These are phyloP conservation scores for Colletotrichum orbiculare DNA, from an alignment of 2,329 filamentous ascomycete species.

Conservation along the genomic window DNA sequence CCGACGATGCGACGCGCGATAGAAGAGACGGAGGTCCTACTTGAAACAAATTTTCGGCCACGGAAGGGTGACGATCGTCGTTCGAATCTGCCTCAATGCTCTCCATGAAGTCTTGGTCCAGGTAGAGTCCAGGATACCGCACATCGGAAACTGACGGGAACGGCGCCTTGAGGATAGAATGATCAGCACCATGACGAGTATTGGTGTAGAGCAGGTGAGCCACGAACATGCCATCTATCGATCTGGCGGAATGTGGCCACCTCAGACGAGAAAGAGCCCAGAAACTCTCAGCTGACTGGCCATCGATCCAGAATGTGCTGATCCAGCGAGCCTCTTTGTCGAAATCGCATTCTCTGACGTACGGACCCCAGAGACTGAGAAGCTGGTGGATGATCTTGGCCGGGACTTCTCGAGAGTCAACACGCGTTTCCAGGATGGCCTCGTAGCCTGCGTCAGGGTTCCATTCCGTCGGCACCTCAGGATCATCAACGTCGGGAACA, in stretches of 20 bases:
- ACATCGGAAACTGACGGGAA: conserved; percentile 1
- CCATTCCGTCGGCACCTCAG: conserved; percentile 11
- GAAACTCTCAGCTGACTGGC: not conserved
- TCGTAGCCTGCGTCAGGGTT: not conserved
- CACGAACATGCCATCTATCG: not conserved
- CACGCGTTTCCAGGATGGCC: not conserved
- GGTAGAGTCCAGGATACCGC: conserved; percentile 13
- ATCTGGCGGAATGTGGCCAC: conserved; percentile 31
- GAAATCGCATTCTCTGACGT: not conserved
- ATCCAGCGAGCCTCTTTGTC: not conserved
- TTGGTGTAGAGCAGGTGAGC: conserved; percentile 19
- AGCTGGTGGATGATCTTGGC: not conserved
- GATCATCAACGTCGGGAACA: not conserved
- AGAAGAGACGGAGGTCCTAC: conserved; percentile 9
- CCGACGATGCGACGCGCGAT: not conserved
- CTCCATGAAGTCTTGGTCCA: conserved; percentile 22
- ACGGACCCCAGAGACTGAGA: not conserved
- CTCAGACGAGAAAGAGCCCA: not conserved
- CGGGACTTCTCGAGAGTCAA: not conserved
- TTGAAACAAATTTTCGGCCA: not conserved
- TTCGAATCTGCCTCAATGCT: not conserved
- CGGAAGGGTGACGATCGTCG: not conserved
- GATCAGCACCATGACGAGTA: conserved; percentile 4
- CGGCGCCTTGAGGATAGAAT: conserved; percentile 6
- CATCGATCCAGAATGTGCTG: not conserved